phyloP scores from a whole-genome alignment of 176 grass and related monocot genomes.

The Ananas comosus region DNA sequence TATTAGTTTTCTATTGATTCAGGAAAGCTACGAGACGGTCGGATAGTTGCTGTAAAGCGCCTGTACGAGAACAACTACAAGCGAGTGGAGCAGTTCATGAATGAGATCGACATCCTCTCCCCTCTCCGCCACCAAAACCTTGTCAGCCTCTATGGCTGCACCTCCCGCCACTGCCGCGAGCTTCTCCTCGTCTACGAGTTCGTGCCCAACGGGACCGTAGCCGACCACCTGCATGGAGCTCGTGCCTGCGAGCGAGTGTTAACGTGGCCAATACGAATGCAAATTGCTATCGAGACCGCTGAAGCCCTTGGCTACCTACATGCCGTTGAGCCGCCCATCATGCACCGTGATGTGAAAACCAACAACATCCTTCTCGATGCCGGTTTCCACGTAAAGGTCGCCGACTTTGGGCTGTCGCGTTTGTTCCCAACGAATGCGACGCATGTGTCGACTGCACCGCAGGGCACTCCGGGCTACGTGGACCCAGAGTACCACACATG shows the following conservation, averaged over 20 bases:
- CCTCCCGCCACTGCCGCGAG: slow-evolving; percentile 61
- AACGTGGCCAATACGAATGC: slow-evolving; percentile 64
- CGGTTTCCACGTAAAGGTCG: slow-evolving; percentile 68
- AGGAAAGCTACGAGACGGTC: slow-evolving; percentile 68
- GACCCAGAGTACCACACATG: background rate
- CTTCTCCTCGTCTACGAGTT: slow-evolving; percentile 93
- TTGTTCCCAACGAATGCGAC: background rate
- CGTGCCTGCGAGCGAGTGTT: slow-evolving; percentile 37
- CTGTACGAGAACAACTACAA: slow-evolving; percentile 75
- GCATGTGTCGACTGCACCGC: background rate
- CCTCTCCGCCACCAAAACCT: slow-evolving; percentile 76
- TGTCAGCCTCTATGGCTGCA: slow-evolving; percentile 85
- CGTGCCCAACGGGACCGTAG: slow-evolving; percentile 73
- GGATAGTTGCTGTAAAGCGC: slow-evolving; percentile 78
- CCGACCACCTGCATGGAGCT: slow-evolving; percentile 79
- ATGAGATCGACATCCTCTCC: slow-evolving; percentile 84
- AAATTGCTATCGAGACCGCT: slow-evolving; percentile 70
- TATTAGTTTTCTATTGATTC: background rate
- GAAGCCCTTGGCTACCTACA: slow-evolving; percentile 78
- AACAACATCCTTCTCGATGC: slow-evolving; percentile 79
- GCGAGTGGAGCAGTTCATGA: slow-evolving; percentile 83
- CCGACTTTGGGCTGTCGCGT: background rate
- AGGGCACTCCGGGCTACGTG: background rate
- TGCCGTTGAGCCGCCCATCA: slow-evolving; percentile 61
- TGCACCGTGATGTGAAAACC: slow-evolving; percentile 92